Evolutionary conservation across 371 early-diverging fungal species (phyloP), one percentile per base, ranked within the genome.

Genomic region (Dentiscutata heterogama): DNA sequence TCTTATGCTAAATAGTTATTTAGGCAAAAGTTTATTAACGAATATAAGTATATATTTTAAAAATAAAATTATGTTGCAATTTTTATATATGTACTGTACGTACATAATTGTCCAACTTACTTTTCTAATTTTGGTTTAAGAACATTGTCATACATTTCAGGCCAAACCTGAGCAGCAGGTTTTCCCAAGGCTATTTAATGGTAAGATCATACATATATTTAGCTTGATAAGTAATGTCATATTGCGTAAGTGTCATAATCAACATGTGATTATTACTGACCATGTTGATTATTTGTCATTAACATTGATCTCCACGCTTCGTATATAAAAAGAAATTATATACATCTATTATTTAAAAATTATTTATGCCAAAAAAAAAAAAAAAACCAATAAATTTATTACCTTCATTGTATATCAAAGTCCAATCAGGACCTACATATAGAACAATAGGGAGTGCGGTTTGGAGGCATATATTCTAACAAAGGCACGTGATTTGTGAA

Each of bases 391-490:
- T 27, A 16, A 31, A 58, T 58, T 10, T 3, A 10, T 65, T 51
- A 79, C 79, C 67, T 65, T 79, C 50, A 67, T 79, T 79, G 31
- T 79, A 54, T 51, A 79, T 79, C 10, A 79, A 18, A 11, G 20
- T 53, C 25, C n/a, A 14, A n/a, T 79, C 79, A 29, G 50, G 31
- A 1, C 79, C 79, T 31, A n/a, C 50, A 27, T 46, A 79, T 18
- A 79, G 3, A 2, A 13, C 35, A 13, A 53, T 79, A 14, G 79
- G 79, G 53, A 79, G 54, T 14, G 25, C 53, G 16, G 68, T 67
- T 4, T 79, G 67, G 6, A 79, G 6, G 51, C 79, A 79, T 67
- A 79, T 1, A 20, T 67, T 50, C 79, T 79, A 65, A 25, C 14
- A 16, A 25, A 10, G 46, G 11, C 46, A 46, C 46, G 46, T 46